Conservation (phyloP, 768 basidiomycete species). For the Boletus edulis region DNA sequence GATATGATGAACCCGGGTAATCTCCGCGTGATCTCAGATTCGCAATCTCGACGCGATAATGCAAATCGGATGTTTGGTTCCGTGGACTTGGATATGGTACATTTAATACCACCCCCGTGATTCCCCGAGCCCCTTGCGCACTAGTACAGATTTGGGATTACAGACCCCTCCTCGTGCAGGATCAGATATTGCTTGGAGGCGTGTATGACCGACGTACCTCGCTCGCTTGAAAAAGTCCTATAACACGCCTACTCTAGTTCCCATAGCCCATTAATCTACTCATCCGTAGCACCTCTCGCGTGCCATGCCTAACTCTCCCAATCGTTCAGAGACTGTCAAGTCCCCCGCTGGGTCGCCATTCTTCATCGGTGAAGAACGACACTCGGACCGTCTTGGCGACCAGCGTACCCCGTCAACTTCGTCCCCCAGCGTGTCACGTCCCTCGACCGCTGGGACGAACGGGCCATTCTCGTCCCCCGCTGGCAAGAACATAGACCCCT, state of each 20-base stretch:
- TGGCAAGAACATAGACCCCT: constrained; percentile 42
- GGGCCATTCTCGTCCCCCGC: constrained; percentile 51
- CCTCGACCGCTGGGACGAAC: constrained; percentile 34
- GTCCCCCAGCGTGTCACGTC: constrained; percentile 11
- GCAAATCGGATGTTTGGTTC: constrained; percentile 20
- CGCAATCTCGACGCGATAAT: constrained; percentile 18
- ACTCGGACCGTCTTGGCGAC: background rate
- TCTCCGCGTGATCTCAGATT: constrained; percentile 28
- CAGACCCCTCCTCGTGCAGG: background rate
- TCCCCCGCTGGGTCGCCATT: constrained; percentile 10
- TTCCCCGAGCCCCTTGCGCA: background rate
- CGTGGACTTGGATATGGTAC: constrained; percentile 7
- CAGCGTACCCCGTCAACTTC: background rate
- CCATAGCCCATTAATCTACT: background rate
- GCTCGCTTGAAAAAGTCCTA: background rate
- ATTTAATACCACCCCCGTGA: background rate
- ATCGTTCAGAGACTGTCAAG: background rate
- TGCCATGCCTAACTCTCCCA: constrained; percentile 20
- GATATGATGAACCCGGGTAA: constrained; percentile 8
- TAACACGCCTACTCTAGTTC: background rate
- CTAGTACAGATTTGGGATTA: background rate
- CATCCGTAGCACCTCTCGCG: background rate
- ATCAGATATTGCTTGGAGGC: background rate
- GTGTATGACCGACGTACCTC: constrained; percentile 1
- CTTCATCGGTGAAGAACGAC: constrained; percentile 20